Evolutionary conservation across 1,139 yeast genomes (phyloP), one percentile per base, ranked within the genome.

Genomic region (Yamadazyma diospyri): DNA sequence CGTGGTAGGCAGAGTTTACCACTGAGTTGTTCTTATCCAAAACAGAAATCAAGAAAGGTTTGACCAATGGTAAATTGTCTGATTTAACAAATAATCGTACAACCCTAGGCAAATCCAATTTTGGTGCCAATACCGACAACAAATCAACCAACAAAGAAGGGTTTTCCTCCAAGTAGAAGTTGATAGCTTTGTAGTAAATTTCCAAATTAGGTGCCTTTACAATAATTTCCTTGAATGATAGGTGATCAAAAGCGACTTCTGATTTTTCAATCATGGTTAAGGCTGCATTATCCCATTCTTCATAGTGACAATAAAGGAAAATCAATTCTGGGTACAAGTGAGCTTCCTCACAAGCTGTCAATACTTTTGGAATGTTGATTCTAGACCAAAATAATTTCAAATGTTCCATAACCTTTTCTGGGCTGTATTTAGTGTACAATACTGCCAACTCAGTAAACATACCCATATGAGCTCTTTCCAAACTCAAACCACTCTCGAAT

Each of bases 401-500:
- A 64, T 92, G 98, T 63, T 92, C 98, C 88, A 87, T 85, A 33
- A 94, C 86, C 64, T 81, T 83, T 39, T 81, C 86, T 27, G 97
- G 96, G 43, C 79, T 78, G 64, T 89, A 92, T 61, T 89, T 92
- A 47, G 94, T 76, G 68, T 92, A 92, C 50, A 92, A 71, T 35
- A 86, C 73, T 13, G 97, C 96, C 53, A 94, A 75, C 61, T 89
- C 97, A 8, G 99, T 92, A 59, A 94, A 92, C 97, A 92, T 92
- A 51, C 97, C 98, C 97, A 92, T 92, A 57, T 94, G 98, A 24
- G 99, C 98, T 59, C 98, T 84, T 69, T 92, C 99, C 50, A 92
- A 76, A 32, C 95, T 94, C 40, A 92, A 75, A 47, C 98, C 98
- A 50, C 88, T 94, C 64, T 92, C 98, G 53, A 92, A 87, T 51